Conservation (phyloP, 495 filamentous ascomycete genomes). For the Aspergillus funiculosus region DNA sequence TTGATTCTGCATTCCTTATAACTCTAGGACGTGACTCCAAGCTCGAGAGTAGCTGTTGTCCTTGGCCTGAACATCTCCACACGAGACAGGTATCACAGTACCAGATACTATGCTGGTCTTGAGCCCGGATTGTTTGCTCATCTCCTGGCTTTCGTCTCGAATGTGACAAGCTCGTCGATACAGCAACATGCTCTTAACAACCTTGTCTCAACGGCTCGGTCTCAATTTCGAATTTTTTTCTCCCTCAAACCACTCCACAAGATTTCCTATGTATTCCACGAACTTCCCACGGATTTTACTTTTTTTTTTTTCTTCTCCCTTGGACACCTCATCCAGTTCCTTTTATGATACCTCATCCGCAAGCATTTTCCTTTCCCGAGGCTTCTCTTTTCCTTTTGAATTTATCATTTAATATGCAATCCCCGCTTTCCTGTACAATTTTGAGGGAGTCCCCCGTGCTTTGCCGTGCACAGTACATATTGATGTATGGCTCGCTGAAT, state of each 20-base stretch:
- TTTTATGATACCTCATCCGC: conserved; percentile 26
- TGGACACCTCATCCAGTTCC: conserved; percentile 10
- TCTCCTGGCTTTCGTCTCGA: too few relatives aligned
- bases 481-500: conserved; percentile 20
- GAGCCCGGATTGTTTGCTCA: too few relatives aligned
- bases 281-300: conserved; percentile 16
- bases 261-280: conserved; percentile 34
- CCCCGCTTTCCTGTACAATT: conserved; percentile 33
- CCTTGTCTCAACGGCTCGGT: conserved; percentile 10
- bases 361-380: conserved; percentile 27
- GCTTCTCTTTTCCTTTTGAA: conserved; percentile 20
- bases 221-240: not conserved
- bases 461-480: conserved; percentile 32
- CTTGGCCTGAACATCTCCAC: too few relatives aligned
- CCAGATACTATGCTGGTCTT: too few relatives aligned
- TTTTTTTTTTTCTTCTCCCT: conserved; percentile 12
- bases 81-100: too few relatives aligned
- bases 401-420: conserved; percentile 34
- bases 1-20: too few relatives aligned
- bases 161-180: conserved; percentile 1
- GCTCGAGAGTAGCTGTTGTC: too few relatives aligned
- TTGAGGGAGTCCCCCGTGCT: conserved; percentile 18
- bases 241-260: conserved; percentile 14
- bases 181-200: too few relatives aligned
- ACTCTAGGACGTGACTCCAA: too few relatives aligned